These are phyloP conservation scores for Artemisia tridentata DNA, from an alignment of 129 eudicot species.

Conservation along the genomic window DNA sequence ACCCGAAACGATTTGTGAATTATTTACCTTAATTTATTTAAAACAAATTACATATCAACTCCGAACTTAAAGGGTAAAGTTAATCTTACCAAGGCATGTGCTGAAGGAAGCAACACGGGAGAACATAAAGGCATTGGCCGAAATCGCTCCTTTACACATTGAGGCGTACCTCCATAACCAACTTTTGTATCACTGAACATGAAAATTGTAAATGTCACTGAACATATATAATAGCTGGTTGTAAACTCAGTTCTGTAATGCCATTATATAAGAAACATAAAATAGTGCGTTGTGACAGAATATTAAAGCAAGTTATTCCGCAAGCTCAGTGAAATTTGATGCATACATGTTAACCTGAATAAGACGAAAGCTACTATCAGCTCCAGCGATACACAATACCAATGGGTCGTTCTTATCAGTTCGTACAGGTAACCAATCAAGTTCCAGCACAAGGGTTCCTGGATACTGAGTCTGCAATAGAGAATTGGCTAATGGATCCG, in stretches of 20 bases:
- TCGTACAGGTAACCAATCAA: conserved; percentile 91
- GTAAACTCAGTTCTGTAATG: neutral
- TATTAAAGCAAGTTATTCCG: conserved; percentile 11
- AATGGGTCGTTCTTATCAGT: conserved; percentile 81
- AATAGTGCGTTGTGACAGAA: neutral
- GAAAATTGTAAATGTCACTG: conserved; percentile 5
- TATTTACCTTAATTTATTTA: neutral
- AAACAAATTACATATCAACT: neutral
- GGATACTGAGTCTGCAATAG: conserved; percentile 86
- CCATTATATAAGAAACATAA: neutral
- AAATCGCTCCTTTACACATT: conserved; percentile 66
- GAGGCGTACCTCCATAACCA: conserved; percentile 45
- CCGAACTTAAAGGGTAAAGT: neutral
- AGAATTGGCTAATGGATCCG: conserved; percentile 91
- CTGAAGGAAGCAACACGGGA: conserved; percentile 83
- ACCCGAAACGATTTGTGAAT: conserved; percentile 1
- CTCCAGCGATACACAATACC: conserved; percentile 97
- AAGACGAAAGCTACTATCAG: conserved; percentile 96
- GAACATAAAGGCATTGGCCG: conserved; percentile 93
- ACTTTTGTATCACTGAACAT: conserved; percentile 65
- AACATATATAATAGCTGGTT: conserved; percentile 3
- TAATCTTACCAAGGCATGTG: conserved; percentile 87
- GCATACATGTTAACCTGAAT: conserved; percentile 88
- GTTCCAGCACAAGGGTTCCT: conserved; percentile 93
- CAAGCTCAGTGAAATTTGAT: conserved; percentile 10